A percentile compares a stretch with the other conserved stretches of the same genome.
Conservation (phyloP, 331 rosid genomes). For the Phaseolus coccineus region DNA sequence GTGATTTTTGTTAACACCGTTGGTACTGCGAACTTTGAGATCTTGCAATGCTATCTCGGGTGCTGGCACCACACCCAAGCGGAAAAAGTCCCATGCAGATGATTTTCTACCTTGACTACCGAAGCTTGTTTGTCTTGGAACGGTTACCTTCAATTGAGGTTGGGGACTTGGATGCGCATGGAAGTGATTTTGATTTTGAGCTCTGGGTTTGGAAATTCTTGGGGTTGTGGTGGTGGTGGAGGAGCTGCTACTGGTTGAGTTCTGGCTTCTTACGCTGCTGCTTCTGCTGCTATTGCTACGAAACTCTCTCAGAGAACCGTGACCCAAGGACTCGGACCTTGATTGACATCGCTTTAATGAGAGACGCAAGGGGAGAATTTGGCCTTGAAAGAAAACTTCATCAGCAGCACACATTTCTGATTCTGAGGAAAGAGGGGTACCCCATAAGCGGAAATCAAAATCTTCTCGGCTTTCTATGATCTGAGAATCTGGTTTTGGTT, state of each 20-base stretch:
- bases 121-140: constrained; percentile 46
- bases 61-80: constrained; percentile 65
- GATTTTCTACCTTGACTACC: constrained; percentile 53
- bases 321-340: constrained; percentile 49
- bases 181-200: constrained; percentile 58
- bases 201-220: constrained; percentile 36
- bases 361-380: constrained; percentile 63
- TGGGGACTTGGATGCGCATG: constrained; percentile 68
- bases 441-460: constrained; percentile 62
- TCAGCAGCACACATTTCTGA: constrained; percentile 78
- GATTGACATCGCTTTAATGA: constrained; percentile 32
- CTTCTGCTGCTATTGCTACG: constrained; percentile 61
- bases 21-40: constrained; percentile 57
- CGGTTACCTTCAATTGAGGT: constrained; percentile 57
- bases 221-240: constrained; percentile 41
- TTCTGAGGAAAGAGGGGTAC: constrained; percentile 40
- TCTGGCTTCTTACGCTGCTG: constrained; percentile 55
- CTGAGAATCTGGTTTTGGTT: constrained; percentile 29
- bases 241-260: constrained; percentile 55
- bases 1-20: constrained; percentile 36
- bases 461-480: constrained; percentile 52
- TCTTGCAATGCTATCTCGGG: constrained; percentile 73
- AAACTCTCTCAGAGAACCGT: constrained; percentile 38
- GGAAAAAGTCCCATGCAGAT: constrained; percentile 72
- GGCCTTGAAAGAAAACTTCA: constrained; percentile 76